A percentile compares a stretch with the other conserved stretches of the same genome.
Evolutionary conservation across 139 green algal genomes (phyloP).

Genomic region (Tetradesmus obliquus): DNA sequence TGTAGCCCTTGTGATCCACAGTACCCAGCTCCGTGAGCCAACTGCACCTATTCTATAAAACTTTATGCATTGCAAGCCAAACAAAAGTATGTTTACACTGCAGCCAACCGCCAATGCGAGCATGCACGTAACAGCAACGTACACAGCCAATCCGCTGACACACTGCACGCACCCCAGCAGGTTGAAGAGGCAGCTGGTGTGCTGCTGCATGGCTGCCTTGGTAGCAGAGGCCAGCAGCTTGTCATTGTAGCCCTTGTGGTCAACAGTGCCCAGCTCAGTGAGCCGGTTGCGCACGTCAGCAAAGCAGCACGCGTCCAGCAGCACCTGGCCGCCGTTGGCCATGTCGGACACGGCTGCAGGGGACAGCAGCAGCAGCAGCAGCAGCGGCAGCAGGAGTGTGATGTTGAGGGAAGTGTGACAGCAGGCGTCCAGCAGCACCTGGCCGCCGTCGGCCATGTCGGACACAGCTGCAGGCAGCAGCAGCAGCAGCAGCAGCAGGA

Average conservation of each 20-base stretch:
- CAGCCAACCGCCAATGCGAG: too few species aligned
- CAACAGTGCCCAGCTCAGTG: conserved; percentile 40
- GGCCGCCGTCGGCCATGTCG: conserved; percentile 42
- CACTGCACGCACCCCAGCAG: too few species aligned
- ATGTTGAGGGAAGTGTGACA: too few species aligned
- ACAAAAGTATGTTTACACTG: too few species aligned
- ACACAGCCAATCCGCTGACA: too few species aligned
- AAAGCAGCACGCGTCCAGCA: conserved; percentile 37
- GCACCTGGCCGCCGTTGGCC: conserved; percentile 43
- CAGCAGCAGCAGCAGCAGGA: background rate
- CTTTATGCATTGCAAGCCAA: background rate
- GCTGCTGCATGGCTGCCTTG: conserved; percentile 25
- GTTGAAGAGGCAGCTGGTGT: conserved; percentile 11
- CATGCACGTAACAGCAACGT: too few species aligned
- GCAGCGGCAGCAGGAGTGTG: background rate
- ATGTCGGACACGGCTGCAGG: conserved; percentile 37
- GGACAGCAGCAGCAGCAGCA: background rate
- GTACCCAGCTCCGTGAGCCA: conserved; percentile 41
- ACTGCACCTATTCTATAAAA: too few species aligned
- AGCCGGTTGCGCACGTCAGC: conserved; percentile 12
- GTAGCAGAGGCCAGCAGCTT: conserved; percentile 9
- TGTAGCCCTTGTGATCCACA: conserved; percentile 38
- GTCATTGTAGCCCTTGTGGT: conserved; percentile 45
- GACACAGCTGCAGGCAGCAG: conserved; percentile 21
- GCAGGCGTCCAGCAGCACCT: conserved; percentile 33